Conservation (phyloP, 768 basidiomycete species). For the Lactifluus echinatus region DNA sequence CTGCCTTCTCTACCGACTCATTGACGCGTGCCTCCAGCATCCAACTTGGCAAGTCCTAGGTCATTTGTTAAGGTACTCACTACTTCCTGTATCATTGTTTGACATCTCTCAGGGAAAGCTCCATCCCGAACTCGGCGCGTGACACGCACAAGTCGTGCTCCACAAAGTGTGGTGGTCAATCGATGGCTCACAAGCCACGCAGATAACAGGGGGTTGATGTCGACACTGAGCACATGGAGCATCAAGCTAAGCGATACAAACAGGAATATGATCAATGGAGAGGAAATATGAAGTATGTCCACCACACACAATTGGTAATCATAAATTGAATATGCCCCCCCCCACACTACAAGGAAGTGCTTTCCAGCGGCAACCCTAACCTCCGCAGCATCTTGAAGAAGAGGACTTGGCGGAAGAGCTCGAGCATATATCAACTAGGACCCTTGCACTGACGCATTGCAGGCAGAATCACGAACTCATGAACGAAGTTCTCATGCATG, state of each 20-base stretch:
- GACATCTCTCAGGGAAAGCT: no score
- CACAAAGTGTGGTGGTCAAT: background rate
- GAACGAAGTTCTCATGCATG: constrained; percentile 72
- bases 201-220: constrained; percentile 10
- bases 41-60: no score
- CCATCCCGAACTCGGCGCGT: no score
- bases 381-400: constrained; percentile 18
- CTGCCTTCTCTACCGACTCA: no score
- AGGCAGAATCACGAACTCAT: constrained; percentile 77
- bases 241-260: constrained; percentile 6
- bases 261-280: constrained; percentile 10
- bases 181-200: background rate
- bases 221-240: constrained; percentile 9
- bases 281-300: constrained; percentile 11
- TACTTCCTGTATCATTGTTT: no score
- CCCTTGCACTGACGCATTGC: constrained; percentile 64
- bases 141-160: no score
- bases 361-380: constrained; percentile 6
- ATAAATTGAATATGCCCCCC: background rate
- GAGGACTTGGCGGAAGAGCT: constrained; percentile 39
- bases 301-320: background rate
- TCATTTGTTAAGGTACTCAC: no score
- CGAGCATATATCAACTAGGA: constrained; percentile 63
- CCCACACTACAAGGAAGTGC: constrained; percentile 3
- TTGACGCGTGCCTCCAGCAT: no score